phyloP scores from a whole-genome alignment of 78 protist species.

The Chrysochromulina parva region DNA sequence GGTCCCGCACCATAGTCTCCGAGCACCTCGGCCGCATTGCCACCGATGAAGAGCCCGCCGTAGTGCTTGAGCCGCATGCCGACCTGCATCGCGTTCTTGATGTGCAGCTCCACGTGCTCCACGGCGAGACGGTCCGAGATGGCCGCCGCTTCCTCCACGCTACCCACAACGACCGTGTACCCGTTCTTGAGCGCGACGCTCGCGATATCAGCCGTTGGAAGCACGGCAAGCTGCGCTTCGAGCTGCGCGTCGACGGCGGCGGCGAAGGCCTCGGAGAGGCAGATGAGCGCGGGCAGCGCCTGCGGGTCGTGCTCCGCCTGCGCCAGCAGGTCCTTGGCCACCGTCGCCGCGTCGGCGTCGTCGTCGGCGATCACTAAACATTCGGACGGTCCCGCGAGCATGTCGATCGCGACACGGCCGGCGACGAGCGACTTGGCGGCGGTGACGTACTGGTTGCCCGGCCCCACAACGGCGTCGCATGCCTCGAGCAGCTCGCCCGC shows the following conservation, averaged over 20 bases:
- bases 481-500: constrained; percentile 53
- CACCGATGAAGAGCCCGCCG: constrained; percentile 78
- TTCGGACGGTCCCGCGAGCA: constrained; percentile 85
- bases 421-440: constrained; percentile 80
- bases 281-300: constrained; percentile 38
- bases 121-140: constrained; percentile 64
- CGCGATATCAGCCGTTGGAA: constrained; percentile 56
- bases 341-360: constrained; percentile 52
- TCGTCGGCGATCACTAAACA: constrained; percentile 70
- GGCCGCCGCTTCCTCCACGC: constrained; percentile 48
- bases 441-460: constrained; percentile 78
- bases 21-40: constrained; percentile 64
- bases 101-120: constrained; percentile 75
- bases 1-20: constrained; percentile 86
- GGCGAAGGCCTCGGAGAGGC: neutral
- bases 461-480: constrained; percentile 56
- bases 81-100: neutral
- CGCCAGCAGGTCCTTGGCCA: constrained; percentile 77
- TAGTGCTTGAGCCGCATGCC: constrained; percentile 1
- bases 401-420: constrained; percentile 73
- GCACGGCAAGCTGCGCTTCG: constrained; percentile 14
- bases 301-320: constrained; percentile 78
- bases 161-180: constrained; percentile 31
- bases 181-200: constrained; percentile 46
- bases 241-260: constrained; percentile 42